Evolutionary conservation across 495 filamentous ascomycete species (phyloP), one percentile per base, ranked within the genome.

Genomic region (Penicillium psychrofluorescens): DNA sequence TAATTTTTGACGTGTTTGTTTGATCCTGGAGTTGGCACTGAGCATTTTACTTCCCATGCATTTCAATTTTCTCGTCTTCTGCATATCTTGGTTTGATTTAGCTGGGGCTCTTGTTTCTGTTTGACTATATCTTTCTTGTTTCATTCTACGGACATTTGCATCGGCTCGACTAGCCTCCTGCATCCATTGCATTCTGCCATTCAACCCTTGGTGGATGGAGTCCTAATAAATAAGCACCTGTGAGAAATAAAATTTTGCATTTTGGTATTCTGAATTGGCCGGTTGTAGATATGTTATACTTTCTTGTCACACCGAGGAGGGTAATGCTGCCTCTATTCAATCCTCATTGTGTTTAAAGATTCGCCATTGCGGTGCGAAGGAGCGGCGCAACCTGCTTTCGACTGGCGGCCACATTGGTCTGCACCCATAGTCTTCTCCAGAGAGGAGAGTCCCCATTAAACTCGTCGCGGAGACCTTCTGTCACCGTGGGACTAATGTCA

Each of bases 311-410:
- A 16, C 15, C 15, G 15, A 16, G 4, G 15, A 16, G 15, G 4
- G 22, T 16, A 37, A 7, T 6, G 16, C 41, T 22, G 29, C 34
- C 3, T 37, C 7, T 12, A 43, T 30, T 40, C 33, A 41, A 10
- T 10, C 29, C 11, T 13, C 22, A 4, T 36, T 29, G 30, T 30
- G 35, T 15, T 46, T 50, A 55, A 30, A 62, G 43, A 37, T 64
- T 63, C 41, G 66, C 65, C 56, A 88, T 74, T 14, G 74, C 80
- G 49, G 76, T 76, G 55, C 89, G 77, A 52, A 97, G 48, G 63
- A 95, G 65, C 29, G 91, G 91, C 29, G 84, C 90, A 35, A 97
- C 87, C 71, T 88, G 83, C 67, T 97, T 97, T 52, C 91, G 71
- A 62, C 90, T 95, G 46, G 79, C 71, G 38, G 75, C 71, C 15